Evolutionary conservation across 768 basidiomycete species (phyloP).

Genomic region (Serendipita sp.): DNA sequence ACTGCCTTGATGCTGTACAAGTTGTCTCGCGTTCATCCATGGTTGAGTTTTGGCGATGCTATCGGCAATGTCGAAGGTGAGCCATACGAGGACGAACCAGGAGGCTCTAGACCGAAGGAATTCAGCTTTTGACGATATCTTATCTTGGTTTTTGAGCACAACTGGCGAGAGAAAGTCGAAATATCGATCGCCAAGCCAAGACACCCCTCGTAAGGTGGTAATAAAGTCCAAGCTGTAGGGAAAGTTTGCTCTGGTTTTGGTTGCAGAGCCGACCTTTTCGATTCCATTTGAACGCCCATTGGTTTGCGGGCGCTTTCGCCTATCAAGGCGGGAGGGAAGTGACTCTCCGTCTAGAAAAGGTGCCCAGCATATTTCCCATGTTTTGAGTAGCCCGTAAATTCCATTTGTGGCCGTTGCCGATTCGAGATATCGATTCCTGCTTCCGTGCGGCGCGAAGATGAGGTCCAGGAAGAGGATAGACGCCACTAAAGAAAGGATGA

Average conservation of each 20-base stretch:
- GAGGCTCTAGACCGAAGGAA: neutral
- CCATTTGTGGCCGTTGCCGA: neutral
- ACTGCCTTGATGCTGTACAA: neutral
- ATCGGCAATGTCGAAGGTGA: neutral
- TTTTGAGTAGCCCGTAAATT: neutral
- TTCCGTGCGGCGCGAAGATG: neutral
- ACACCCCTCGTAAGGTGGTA: neutral
- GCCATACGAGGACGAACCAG: neutral
- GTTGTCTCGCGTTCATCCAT: neutral
- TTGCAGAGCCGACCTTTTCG: neutral
- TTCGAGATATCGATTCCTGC: neutral
- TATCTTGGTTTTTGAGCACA: neutral
- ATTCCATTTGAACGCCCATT: neutral
- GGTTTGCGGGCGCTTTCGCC: neutral
- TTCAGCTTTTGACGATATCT: neutral
- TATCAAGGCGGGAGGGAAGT: neutral
- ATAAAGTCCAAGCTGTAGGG: neutral
- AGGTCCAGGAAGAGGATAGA: neutral
- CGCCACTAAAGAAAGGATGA: neutral
- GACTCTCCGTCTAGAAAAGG: neutral
- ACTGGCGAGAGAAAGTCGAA: neutral
- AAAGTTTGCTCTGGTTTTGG: neutral
- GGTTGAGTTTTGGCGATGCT: neutral
- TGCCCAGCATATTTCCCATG: neutral
- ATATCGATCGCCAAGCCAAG: neutral